These are phyloP conservation scores for Calonectria pseudoreteaudii DNA, from an alignment of 2,329 filamentous ascomycete genomes.

Conservation along the genomic window DNA sequence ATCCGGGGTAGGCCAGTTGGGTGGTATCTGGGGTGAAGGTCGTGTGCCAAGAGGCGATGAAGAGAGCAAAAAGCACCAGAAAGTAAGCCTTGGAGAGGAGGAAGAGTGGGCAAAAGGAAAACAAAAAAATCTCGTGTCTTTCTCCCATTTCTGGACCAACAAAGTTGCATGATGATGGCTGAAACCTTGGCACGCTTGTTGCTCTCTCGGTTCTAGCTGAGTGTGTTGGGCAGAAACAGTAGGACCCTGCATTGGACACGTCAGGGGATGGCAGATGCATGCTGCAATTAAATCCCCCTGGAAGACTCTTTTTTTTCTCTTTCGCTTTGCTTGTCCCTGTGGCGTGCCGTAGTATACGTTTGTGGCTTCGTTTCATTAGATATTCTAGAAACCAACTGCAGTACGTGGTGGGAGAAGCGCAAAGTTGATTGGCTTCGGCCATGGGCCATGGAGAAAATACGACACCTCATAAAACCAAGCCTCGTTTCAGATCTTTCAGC, in stretches of 20 bases:
- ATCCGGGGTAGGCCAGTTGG: conserved; percentile 8
- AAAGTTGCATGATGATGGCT: background rate
- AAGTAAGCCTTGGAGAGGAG: background rate
- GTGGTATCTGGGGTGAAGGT: conserved; percentile 7
- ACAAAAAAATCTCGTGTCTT: background rate
- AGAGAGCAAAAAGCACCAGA: no score
- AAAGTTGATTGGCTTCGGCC: background rate
- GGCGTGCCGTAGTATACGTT: background rate
- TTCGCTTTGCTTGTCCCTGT: background rate
- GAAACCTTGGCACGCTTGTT: conserved; percentile 1
- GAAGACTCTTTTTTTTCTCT: background rate
- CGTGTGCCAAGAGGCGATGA: background rate
- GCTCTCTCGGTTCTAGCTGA: background rate
- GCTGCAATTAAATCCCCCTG: background rate
- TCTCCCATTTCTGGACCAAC: background rate
- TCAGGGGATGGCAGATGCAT: background rate
- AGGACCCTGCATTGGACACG: background rate
- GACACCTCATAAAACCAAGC: background rate
- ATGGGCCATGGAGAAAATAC: background rate
- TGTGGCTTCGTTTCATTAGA: conserved; percentile 4
- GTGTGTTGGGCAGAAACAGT: background rate
- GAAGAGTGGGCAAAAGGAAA: background rate
- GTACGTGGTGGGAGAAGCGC: background rate
- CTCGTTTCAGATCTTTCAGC: background rate
- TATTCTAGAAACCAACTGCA: conserved; percentile 1